Percentiles rank a stretch among this genome's conserved stretches.
Evolutionary conservation across 768 basidiomycete genomes (phyloP).

Genomic region (Pulveroboletus frians): DNA sequence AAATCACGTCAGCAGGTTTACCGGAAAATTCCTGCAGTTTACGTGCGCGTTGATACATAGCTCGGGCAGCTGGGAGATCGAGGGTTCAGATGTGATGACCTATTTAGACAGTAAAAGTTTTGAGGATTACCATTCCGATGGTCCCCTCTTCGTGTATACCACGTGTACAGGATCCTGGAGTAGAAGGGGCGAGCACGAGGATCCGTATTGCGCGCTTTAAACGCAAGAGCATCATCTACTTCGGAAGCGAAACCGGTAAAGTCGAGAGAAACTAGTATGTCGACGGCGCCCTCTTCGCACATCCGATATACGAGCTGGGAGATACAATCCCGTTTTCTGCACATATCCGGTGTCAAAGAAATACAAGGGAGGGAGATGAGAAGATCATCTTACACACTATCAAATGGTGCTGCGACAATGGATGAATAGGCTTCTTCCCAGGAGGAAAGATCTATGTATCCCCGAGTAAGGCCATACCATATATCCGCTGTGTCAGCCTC

Average conservation of each 20-base stretch:
- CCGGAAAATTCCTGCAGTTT: slow-evolving; percentile 53
- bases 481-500: slow-evolving; percentile 57
- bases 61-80: slow-evolving; percentile 62
- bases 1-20: slow-evolving; percentile 34
- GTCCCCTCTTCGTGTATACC: slow-evolving; percentile 83
- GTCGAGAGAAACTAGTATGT: slow-evolving; percentile 72
- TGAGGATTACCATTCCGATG: slow-evolving; percentile 77
- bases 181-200: slow-evolving; percentile 82
- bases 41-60: slow-evolving; percentile 89
- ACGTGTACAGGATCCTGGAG: slow-evolving; percentile 89
- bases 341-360: slow-evolving; percentile 8
- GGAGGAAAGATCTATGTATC: slow-evolving; percentile 62
- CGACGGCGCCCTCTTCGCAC: slow-evolving; percentile 85
- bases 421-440: slow-evolving; percentile 88
- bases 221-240: slow-evolving; percentile 82
- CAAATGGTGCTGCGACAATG: slow-evolving; percentile 67
- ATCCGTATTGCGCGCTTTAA: slow-evolving; percentile 92
- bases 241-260: slow-evolving; percentile 83
- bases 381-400: slow-evolving; percentile 61
- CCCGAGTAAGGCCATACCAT: slow-evolving; percentile 76
- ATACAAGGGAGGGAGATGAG: slow-evolving; percentile 8
- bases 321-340: slow-evolving; percentile 77
- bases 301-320: slow-evolving; percentile 82
- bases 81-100: slow-evolving; percentile 23
- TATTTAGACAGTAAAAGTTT: slow-evolving; percentile 7